phyloP scores from a whole-genome alignment of 805 yeast genomes.

The Ogataea corticis region DNA sequence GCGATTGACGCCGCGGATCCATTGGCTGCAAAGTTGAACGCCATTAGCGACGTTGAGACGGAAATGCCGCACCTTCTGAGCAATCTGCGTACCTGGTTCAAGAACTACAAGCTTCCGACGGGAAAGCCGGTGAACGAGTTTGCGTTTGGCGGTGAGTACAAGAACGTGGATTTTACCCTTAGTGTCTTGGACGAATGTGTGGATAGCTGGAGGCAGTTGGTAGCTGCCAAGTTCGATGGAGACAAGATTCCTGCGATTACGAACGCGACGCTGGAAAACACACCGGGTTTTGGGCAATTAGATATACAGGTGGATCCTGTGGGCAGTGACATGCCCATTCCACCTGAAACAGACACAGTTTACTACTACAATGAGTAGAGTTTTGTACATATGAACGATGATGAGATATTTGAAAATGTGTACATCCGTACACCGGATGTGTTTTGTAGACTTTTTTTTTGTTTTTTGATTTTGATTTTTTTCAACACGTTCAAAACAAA shows the following conservation, averaged over 20 bases:
- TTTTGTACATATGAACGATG: slow-evolving; percentile 17
- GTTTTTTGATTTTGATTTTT: neutral
- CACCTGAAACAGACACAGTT: slow-evolving; percentile 35
- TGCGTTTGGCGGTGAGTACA: slow-evolving; percentile 71
- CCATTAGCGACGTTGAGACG: slow-evolving; percentile 65
- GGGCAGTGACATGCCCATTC: slow-evolving; percentile 37
- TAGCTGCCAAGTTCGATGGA: slow-evolving; percentile 42
- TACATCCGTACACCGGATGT: neutral
- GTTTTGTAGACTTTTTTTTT: neutral
- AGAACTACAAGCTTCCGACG: slow-evolving; percentile 79
- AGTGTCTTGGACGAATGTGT: slow-evolving; percentile 63
- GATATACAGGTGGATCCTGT: slow-evolving; percentile 26
- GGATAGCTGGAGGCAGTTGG: slow-evolving; percentile 63
- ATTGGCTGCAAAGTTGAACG: slow-evolving; percentile 56
- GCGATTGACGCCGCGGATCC: slow-evolving; percentile 71
- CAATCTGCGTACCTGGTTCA: slow-evolving; percentile 76
- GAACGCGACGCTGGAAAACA: slow-evolving; percentile 39
- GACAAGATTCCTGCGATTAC: slow-evolving; percentile 35
- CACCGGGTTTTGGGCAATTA: slow-evolving; percentile 31
- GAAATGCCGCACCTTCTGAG: slow-evolving; percentile 71
- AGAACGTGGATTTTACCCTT: slow-evolving; percentile 58
- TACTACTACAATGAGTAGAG: slow-evolving; percentile 32
- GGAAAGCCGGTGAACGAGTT: slow-evolving; percentile 76
- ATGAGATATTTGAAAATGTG: too few relatives aligned
- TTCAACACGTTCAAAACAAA: neutral